Evolutionary conservation across 108 stramenopile genomes (phyloP).

Genomic region (Cylindrotheca closterium): DNA sequence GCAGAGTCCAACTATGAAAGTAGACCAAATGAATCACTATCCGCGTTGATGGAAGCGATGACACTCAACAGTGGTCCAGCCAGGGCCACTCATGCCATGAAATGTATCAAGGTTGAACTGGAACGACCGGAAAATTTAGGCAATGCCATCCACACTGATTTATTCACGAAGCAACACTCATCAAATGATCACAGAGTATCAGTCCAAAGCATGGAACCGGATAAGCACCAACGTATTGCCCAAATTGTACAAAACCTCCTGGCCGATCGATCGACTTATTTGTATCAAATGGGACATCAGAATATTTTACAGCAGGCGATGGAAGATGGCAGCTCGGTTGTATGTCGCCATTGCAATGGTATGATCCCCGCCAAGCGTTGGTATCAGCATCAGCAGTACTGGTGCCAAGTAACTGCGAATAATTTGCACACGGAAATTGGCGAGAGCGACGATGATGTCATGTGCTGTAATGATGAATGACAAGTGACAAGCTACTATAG

Average conservation of each 20-base stretch:
- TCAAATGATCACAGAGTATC: too few species aligned
- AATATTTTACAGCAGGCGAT: slow-evolving; percentile 49
- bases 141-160: too few species aligned
- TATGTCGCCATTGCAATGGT: slow-evolving; percentile 44
- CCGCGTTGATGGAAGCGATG: slow-evolving; percentile 48
- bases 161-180: too few species aligned
- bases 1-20: slow-evolving; percentile 40
- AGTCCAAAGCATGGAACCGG: too few species aligned
- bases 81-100: slow-evolving; percentile 27
- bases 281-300: slow-evolving; percentile 30
- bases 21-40: slow-evolving; percentile 45
- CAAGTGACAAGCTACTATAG: too few species aligned
- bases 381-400: slow-evolving; percentile 52
- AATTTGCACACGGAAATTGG: too few species aligned
- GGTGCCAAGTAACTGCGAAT: too few species aligned
- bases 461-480: too few species aligned
- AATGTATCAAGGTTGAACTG: slow-evolving; percentile 41
- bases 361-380: slow-evolving; percentile 36
- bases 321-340: slow-evolving; percentile 51
- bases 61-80: slow-evolving; percentile 28
- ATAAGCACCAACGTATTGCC: background rate
- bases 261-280: slow-evolving; percentile 1
- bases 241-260: background rate
- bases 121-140: slow-evolving; percentile 36
- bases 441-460: too few species aligned